Percentiles rank a stretch among this genome's conserved stretches.
phyloP scores from a whole-genome alignment of 78 protist genomes.

The Dictyostelium capitatum region DNA sequence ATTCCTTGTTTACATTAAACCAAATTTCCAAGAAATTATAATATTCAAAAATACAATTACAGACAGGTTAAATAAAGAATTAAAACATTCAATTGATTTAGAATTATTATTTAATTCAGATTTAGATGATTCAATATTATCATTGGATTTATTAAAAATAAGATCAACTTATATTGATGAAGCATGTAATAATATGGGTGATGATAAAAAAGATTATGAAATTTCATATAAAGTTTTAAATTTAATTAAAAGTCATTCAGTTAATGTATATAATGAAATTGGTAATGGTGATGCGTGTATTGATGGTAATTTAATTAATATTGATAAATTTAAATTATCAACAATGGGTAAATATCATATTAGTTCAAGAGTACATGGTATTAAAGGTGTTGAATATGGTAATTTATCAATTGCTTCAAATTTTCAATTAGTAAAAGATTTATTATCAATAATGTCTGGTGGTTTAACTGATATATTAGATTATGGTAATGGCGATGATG shows the following conservation, averaged over 20 bases:
- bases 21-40: neutral
- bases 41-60: neutral
- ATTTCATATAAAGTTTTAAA: neutral
- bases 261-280: neutral
- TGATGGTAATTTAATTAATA: neutral
- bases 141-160: neutral
- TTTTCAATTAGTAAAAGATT: neutral
- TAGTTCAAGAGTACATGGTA: neutral
- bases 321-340: neutral
- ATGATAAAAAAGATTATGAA: neutral
- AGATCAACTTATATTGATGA: slow-evolving; percentile 1
- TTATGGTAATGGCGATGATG: neutral
- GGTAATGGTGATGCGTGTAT: neutral
- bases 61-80: neutral
- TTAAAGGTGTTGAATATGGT: neutral
- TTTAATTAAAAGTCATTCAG: neutral
- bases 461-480: neutral
- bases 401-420: neutral
- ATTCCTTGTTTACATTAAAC: neutral
- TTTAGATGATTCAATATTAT: neutral
- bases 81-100: neutral
- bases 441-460: neutral
- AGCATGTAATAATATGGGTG: neutral
- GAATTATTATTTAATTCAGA: neutral
- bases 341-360: neutral